Evolutionary conservation across 352 stramenopile genomes (phyloP).

Genomic region (Aphanomyces cochlioides): DNA sequence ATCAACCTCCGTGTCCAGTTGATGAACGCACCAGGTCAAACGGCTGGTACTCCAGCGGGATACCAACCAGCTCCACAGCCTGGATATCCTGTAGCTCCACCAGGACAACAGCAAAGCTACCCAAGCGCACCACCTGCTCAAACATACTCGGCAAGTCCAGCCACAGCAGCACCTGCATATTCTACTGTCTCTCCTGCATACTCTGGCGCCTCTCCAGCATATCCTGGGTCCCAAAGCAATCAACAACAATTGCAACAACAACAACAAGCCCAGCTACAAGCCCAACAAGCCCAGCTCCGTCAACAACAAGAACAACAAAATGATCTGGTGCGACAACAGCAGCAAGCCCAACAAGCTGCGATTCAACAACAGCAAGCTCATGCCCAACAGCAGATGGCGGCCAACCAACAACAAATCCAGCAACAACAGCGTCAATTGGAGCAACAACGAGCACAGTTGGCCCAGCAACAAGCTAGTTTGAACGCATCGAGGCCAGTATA

Average conservation of each 20-base stretch:
- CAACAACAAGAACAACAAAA: conserved; percentile 17
- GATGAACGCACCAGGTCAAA: conserved; percentile 32
- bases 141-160: background rate
- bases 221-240: conserved; percentile 1
- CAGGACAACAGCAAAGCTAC: conserved; percentile 35
- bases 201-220: conserved; percentile 11
- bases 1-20: conserved; percentile 81
- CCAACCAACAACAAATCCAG: conserved; percentile 1
- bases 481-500: conserved; percentile 23
- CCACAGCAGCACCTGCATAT: conserved; percentile 22
- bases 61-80: conserved; percentile 24
- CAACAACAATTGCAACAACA: background rate
- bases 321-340: conserved; percentile 8
- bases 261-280: too few relatives aligned
- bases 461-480: conserved; percentile 28
- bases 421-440: conserved; percentile 15
- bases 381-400: conserved; percentile 17
- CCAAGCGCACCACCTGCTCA: conserved; percentile 31
- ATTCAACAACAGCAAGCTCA: conserved; percentile 14
- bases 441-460: conserved; percentile 26
- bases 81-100: conserved; percentile 26
- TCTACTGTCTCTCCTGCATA: conserved; percentile 8
- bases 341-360: conserved; percentile 22
- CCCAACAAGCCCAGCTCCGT: background rate
- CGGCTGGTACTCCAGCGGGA: background rate